phyloP scores from a whole-genome alignment of 495 filamentous ascomycete genomes.

The Neurospora sp. region DNA sequence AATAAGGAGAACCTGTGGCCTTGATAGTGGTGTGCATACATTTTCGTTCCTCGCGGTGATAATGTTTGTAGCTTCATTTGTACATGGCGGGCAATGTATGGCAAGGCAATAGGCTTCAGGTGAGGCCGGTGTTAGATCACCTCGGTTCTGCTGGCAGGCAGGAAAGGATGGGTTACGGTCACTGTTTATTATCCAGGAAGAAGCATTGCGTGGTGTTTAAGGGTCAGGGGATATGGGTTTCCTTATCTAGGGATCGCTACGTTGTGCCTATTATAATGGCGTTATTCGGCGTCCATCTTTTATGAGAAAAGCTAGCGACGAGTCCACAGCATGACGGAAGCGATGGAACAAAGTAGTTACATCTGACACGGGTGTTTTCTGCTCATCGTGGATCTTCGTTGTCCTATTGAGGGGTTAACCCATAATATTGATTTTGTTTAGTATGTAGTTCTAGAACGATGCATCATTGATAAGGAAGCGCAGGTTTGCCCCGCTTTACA shows the following conservation, averaged over 20 bases:
- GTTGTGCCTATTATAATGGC: neutral
- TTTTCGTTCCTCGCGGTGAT: neutral
- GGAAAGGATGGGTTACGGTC: neutral
- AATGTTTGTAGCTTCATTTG: neutral
- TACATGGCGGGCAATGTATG: neutral
- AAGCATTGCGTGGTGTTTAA: neutral
- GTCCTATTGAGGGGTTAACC: neutral
- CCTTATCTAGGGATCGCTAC: neutral
- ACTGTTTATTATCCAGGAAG: neutral
- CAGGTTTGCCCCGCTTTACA: neutral
- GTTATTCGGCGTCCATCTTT: neutral
- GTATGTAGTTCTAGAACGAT: neutral
- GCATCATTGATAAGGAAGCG: neutral
- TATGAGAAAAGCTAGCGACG: neutral
- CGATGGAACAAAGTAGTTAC: neutral
- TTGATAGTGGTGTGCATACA: neutral
- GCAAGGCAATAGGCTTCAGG: neutral
- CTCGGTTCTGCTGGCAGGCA: neutral
- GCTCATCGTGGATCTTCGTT: neutral
- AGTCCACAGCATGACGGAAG: neutral
- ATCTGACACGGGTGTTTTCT: neutral
- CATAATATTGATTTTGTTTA: neutral
- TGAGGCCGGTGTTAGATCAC: neutral
- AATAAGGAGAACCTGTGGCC: conserved; percentile 38
- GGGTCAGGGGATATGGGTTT: neutral